These are phyloP conservation scores for Scutellaria barbata DNA, from an alignment of 257 asterid species.

Conservation along the genomic window DNA sequence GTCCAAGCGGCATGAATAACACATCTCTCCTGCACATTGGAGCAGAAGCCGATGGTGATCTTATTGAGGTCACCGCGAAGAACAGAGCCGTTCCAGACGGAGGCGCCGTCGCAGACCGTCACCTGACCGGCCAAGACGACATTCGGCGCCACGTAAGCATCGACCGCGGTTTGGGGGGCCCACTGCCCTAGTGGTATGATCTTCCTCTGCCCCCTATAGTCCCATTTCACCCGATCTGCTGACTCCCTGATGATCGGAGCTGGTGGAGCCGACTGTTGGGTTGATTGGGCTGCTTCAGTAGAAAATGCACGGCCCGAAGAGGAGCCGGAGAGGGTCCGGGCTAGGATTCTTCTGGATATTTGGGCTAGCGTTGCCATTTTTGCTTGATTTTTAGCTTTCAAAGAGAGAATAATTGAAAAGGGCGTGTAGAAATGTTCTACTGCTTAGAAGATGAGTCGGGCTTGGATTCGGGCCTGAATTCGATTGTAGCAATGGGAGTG, in stretches of 20 bases:
- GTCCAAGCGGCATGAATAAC: slow-evolving; percentile 94
- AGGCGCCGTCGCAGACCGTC: slow-evolving; percentile 82
- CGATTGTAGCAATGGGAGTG: no score
- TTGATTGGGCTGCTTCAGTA: slow-evolving; percentile 49
- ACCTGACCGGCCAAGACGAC: slow-evolving; percentile 97
- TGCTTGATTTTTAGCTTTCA: slow-evolving; percentile 14
- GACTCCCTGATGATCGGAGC: slow-evolving; percentile 54
- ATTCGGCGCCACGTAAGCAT: slow-evolving; percentile 93
- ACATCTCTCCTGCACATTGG: slow-evolving; percentile 85
- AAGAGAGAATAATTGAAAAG: not conserved
- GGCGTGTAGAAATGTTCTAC: not conserved
- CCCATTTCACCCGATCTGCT: slow-evolving; percentile 85
- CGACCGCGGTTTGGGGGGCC: slow-evolving; percentile 86
- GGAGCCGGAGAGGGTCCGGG: slow-evolving; percentile 47
- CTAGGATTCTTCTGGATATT: slow-evolving; percentile 58
- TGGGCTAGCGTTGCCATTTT: slow-evolving; percentile 76
- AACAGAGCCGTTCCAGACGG: slow-evolving; percentile 88
- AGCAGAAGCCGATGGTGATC: slow-evolving; percentile 81
- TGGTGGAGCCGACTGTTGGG: slow-evolving; percentile 29
- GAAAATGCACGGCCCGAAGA: slow-evolving; percentile 51
- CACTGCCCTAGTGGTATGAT: slow-evolving; percentile 88
- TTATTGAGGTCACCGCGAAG: slow-evolving; percentile 86
- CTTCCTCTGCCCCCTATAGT: slow-evolving; percentile 84
- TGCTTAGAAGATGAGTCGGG: not conserved
- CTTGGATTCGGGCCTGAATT: no score